A percentile compares a stretch with the other conserved stretches of the same genome.
Conservation (phyloP, 176 grass and related monocot species). For the Thinopyrum elongatum region DNA sequence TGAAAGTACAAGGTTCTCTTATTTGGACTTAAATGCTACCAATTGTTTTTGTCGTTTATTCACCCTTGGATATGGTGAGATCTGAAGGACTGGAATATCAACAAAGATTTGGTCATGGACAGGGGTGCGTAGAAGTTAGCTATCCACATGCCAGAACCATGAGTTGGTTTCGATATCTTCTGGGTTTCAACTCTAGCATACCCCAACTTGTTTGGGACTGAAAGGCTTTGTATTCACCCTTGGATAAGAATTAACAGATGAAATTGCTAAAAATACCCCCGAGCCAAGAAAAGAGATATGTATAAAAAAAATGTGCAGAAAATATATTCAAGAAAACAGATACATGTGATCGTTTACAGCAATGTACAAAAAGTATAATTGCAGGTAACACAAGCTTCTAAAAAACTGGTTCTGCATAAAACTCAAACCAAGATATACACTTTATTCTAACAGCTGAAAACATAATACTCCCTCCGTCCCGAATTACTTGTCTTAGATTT, state of each 20-base stretch:
- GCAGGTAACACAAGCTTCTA: neutral
- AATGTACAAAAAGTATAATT: neutral
- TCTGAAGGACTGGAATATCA: no score
- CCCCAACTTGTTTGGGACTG: no score
- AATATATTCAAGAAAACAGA: neutral
- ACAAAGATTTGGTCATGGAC: no score
- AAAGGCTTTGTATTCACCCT: neutral
- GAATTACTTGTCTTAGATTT: no score
- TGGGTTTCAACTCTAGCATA: no score
- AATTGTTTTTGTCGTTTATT: neutral
- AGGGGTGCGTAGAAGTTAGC: no score
- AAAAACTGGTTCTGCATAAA: neutral
- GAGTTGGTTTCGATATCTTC: no score
- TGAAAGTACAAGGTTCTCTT: neutral
- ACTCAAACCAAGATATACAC: neutral
- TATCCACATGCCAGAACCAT: no score
- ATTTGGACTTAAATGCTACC: neutral
- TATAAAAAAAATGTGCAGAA: neutral
- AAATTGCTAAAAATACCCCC: conserved; percentile 1
- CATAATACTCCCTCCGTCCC: neutral
- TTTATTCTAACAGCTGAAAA: conserved; percentile 5
- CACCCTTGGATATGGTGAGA: neutral
- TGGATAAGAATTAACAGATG: conserved; percentile 1
- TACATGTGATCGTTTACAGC: neutral
- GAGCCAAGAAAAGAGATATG: neutral